Conservation (phyloP, 2,329 filamentous ascomycete species). For the Pseudocercospora cruenta region DNA sequence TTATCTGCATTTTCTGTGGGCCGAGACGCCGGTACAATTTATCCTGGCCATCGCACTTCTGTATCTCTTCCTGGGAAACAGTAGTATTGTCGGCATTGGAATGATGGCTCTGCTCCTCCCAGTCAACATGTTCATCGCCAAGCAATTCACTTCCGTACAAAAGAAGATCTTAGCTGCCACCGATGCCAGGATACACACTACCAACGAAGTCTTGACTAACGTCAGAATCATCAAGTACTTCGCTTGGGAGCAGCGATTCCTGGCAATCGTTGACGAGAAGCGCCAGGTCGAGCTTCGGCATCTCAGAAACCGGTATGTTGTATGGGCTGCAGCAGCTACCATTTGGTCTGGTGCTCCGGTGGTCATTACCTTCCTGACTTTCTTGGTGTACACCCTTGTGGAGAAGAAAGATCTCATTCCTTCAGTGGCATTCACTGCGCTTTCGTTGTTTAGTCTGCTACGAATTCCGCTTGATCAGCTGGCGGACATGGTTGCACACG, state of each 20-base stretch:
- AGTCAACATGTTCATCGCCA: slow-evolving; percentile 85
- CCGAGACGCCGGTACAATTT: slow-evolving; percentile 86
- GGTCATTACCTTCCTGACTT: slow-evolving; percentile 94
- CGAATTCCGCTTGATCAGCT: slow-evolving; percentile 92
- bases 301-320: slow-evolving; percentile 78
- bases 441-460: slow-evolving; percentile 93
- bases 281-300: slow-evolving; percentile 75
- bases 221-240: slow-evolving; percentile 99
- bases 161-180: slow-evolving; percentile 91
- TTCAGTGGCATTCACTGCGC: slow-evolving; percentile 91
- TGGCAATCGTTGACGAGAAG: slow-evolving; percentile 85
- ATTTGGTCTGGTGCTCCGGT: slow-evolving; percentile 97
- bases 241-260: slow-evolving; percentile 93
- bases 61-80: slow-evolving; percentile 87
- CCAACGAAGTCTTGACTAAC: slow-evolving; percentile 95
- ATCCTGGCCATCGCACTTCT: slow-evolving; percentile 78
- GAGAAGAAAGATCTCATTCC: slow-evolving; percentile 89
- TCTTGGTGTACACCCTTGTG: slow-evolving; percentile 87
- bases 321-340: slow-evolving; percentile 90
- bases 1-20: slow-evolving; percentile 95
- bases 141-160: slow-evolving; percentile 81
- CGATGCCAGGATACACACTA: slow-evolving; percentile 92
- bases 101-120: slow-evolving; percentile 89
- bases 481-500: slow-evolving; percentile 97
- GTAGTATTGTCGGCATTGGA: slow-evolving; percentile 88